Base-by-base conservation (phyloP, 352 stramenopile species). In the Phytopythium kandeliae region DNA sequence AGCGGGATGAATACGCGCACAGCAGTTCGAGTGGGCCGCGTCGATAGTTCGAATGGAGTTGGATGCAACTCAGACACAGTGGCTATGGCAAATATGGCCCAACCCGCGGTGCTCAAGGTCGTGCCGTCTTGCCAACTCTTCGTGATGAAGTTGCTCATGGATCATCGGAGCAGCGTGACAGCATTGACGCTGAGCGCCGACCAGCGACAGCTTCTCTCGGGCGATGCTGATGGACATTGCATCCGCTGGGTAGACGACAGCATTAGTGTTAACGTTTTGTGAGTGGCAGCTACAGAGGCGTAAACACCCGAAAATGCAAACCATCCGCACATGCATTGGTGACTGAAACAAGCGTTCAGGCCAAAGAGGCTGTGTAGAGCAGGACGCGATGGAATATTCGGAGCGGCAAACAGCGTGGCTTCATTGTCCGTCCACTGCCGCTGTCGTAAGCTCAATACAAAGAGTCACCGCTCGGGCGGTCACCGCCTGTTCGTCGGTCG, bases 171-270 rank as follows among this genome's bases (percentile, higher is more conserved):
- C 0, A 63, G 62, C 15, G 77, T 92, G 45, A 90, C 81, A 3
- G 66, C 78, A 7, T 56, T 92, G 1, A 77, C 63, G 5, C 43
- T 92, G 11, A 67, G 71, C 13, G 22, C 41, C 0, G 78, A 92
- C 22, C 81, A 92, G 47, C 70, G 81, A 0, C 78, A 92, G 52
- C 35, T 92, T 9, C 52, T 89, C 26, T 89, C 81, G 3, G 74
- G 70, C 2, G 81, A 92, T 47, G 63, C 56, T 0, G 78, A 89
- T 34, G 81, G 81, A 0, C 70, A 73, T 26, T 90, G 78, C 48
- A 89, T 89, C 45, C 78, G 78, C n/a, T 92, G 81, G 81, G 56
- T 88, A 9, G 81, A 92, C 51, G 81, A 90, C 45, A 92, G 78
- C 51, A 65, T 86, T 43, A 84, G 70, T 35, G 70, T 65, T 30